Evolutionary conservation across 768 basidiomycete species (phyloP).

Genomic region (Termitomyces sp.): DNA sequence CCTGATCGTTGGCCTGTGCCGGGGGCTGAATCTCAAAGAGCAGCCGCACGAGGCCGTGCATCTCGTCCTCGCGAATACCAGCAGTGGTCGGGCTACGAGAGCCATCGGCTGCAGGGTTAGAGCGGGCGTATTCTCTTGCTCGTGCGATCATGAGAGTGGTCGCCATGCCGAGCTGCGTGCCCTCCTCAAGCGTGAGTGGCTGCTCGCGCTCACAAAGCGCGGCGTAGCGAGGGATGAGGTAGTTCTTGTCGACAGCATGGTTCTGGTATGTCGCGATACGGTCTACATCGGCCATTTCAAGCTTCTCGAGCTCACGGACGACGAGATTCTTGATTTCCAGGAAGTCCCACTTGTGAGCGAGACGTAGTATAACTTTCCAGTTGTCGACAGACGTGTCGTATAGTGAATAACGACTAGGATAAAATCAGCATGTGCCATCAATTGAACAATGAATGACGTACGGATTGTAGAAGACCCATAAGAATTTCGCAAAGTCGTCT

Average conservation of each 20-base stretch:
- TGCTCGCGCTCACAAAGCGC: constrained; percentile 46
- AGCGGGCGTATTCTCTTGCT: constrained; percentile 45
- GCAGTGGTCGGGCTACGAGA: constrained; percentile 14
- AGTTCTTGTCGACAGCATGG: constrained; percentile 39
- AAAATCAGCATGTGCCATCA: background rate
- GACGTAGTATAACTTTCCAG: constrained; percentile 56
- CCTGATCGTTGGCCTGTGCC: background rate
- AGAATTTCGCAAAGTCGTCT: constrained; percentile 37
- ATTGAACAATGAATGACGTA: constrained; percentile 21
- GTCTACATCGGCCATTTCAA: constrained; percentile 40
- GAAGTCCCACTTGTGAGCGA: constrained; percentile 57
- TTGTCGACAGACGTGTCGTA: constrained; percentile 44
- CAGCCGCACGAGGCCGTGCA: constrained; percentile 11
- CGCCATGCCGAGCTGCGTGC: constrained; percentile 46
- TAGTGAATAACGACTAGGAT: constrained; percentile 46
- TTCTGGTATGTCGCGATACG: constrained; percentile 53
- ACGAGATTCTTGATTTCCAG: constrained; percentile 50
- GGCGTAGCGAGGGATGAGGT: constrained; percentile 53
- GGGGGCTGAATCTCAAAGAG: constrained; percentile 9
- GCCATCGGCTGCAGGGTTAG: constrained; percentile 16
- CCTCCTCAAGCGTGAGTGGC: constrained; percentile 52
- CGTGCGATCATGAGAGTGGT: constrained; percentile 42
- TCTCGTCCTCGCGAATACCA: constrained; percentile 10
- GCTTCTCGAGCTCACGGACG: constrained; percentile 51
- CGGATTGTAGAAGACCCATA: constrained; percentile 58